A percentile compares a stretch with the other conserved stretches of the same genome.
Conservation (phyloP, 2,329 filamentous ascomycete genomes). For the Huntiella abstrusa region DNA sequence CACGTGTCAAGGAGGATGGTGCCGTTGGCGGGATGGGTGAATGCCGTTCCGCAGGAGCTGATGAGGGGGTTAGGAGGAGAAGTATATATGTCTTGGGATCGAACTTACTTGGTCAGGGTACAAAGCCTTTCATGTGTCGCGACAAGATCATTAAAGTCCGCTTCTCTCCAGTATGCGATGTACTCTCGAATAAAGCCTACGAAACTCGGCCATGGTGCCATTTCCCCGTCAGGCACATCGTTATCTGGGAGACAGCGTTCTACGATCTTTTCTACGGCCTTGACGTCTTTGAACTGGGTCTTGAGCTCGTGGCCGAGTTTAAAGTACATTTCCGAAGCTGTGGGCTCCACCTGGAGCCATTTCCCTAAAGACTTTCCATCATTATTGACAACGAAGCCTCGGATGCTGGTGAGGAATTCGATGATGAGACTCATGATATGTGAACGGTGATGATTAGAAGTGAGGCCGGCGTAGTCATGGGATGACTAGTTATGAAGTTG, state of each 20-base stretch:
- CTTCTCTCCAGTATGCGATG: slow-evolving; percentile 61
- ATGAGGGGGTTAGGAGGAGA: neutral
- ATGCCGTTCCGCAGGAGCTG: slow-evolving; percentile 66
- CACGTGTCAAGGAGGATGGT: slow-evolving; percentile 67
- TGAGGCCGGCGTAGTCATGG: neutral
- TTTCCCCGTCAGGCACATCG: slow-evolving; percentile 32
- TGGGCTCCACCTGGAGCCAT: slow-evolving; percentile 59
- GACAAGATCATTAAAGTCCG: slow-evolving; percentile 56
- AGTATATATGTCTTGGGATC: neutral
- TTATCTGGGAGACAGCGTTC: slow-evolving; percentile 45
- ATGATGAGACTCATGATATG: slow-evolving; percentile 40
- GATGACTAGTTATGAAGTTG: neutral
- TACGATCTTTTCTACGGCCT: slow-evolving; percentile 43
- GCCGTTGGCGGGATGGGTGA: slow-evolving; percentile 62
- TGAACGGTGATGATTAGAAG: neutral
- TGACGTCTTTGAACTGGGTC: slow-evolving; percentile 28
- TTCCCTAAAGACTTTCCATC: slow-evolving; percentile 41
- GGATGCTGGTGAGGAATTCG: slow-evolving; percentile 49
- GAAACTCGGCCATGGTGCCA: slow-evolving; percentile 59
- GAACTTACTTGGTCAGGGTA: slow-evolving; percentile 51
- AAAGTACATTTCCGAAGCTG: slow-evolving; percentile 46
- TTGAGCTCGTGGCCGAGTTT: slow-evolving; percentile 50
- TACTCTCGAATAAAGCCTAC: slow-evolving; percentile 66
- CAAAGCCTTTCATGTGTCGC: slow-evolving; percentile 58
- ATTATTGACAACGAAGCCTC: slow-evolving; percentile 42